Percentiles rank a stretch among this genome's conserved stretches.
phyloP scores from a whole-genome alignment of 768 basidiomycete species.

The Collybia nuda region DNA sequence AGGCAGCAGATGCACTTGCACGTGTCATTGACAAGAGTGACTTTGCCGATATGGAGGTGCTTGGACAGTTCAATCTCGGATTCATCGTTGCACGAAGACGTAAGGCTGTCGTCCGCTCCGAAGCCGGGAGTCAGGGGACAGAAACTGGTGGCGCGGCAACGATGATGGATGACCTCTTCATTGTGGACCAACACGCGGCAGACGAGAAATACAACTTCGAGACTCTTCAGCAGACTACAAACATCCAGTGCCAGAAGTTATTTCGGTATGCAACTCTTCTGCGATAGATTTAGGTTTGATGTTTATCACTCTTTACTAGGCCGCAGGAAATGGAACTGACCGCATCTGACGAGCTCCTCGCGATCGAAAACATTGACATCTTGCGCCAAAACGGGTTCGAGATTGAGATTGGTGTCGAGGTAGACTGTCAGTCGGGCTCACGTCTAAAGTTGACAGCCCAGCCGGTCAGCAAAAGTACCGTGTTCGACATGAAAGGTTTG shows the following conservation, averaged over 20 bases:
- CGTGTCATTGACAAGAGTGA: slow-evolving; percentile 87
- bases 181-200: slow-evolving; percentile 95
- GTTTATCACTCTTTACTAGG: slow-evolving; percentile 38
- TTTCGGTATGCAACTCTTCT: slow-evolving; percentile 56
- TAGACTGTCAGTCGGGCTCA: slow-evolving; percentile 27
- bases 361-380: slow-evolving; percentile 83
- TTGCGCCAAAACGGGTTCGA: slow-evolving; percentile 90
- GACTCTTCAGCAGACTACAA: slow-evolving; percentile 85
- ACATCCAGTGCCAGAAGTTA: slow-evolving; percentile 82
- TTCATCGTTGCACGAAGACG: slow-evolving; percentile 85
- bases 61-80: slow-evolving; percentile 96
- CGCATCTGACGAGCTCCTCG: slow-evolving; percentile 86
- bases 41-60: slow-evolving; percentile 77
- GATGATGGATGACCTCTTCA: slow-evolving; percentile 85
- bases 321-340: slow-evolving; percentile 79
- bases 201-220: slow-evolving; percentile 99
- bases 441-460: slow-evolving; percentile 74
- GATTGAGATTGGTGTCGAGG: slow-evolving; percentile 55
- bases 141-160: slow-evolving; percentile 9
- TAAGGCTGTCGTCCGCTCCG: slow-evolving; percentile 14
- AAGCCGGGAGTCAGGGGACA: not conserved
- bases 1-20: slow-evolving; percentile 65
- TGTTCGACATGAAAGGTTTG: slow-evolving; percentile 87
- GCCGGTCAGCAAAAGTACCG: slow-evolving; percentile 89
- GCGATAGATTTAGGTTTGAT: not conserved